Base-by-base conservation (phyloP, 805 yeast genomes). In the Kodamaea neixiangensis region DNA sequence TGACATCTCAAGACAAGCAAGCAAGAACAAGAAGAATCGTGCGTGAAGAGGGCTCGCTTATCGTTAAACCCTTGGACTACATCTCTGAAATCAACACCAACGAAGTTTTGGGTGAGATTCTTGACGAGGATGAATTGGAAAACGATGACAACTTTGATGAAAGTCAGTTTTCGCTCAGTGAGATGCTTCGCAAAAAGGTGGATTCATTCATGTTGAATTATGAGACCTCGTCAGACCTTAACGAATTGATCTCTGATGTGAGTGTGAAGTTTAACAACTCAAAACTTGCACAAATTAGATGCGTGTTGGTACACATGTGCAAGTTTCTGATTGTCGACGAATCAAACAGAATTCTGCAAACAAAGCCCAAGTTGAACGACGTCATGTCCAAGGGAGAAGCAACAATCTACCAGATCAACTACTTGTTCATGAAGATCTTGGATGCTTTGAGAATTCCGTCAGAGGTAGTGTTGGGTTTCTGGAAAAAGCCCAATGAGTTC, bases 381-480 rank as follows among this genome's bases (percentile, higher is more conserved):
- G 63, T 80, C 2, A 67, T 81, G 63, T 62, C 61, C 51, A 70
- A 69, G 51, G 79, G 78, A 53, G 80, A 75, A 60, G 93, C 83
- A 46, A 82, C 78, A 48, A 68, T 89, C 1, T 86, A 80, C 57
- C 96, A 90, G 61, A 65, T 93, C 50, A 89, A 94, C 7, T 83
- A 87, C 73, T 68, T 90, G 17, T 87, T 90, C 65, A 83, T 84
- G 54, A 80, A 82, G 52, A 80, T 94, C 72, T 82, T 93, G 44
- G 83, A 79, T 48, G 76, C 85, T 0, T 71, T 92, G 46, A 84
- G 86, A 9, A 77, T 94, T 35, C 83, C 86, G 6, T 81, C 90
- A 56, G 94, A 88, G 53, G 76, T 90, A 1, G 83, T 94, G 1
- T 71, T 83, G 20, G 99, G 99, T 3, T 88, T 87, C 61, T 77